These are phyloP conservation scores for Candida ascalaphidarum DNA, from an alignment of 805 yeast species.

Conservation along the genomic window DNA sequence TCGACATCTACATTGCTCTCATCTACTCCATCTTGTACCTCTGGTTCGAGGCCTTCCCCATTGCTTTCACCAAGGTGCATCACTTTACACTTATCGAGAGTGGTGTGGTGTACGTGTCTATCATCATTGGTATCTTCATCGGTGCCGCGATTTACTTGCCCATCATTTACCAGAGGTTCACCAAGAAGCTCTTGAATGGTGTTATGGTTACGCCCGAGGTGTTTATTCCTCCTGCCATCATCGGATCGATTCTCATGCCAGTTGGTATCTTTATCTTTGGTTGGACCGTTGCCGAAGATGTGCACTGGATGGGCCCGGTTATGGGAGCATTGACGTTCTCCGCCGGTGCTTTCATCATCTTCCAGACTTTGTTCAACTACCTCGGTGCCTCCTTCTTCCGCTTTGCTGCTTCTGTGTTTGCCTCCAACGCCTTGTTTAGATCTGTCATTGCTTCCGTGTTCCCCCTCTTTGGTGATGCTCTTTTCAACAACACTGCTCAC, in stretches of 20 bases:
- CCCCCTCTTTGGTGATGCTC: constrained; percentile 55
- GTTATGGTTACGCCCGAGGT: constrained; percentile 30
- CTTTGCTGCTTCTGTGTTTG: constrained; percentile 50
- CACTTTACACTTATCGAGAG: constrained; percentile 38
- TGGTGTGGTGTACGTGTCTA: constrained; percentile 40
- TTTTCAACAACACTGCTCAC: constrained; percentile 47
- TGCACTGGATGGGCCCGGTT: constrained; percentile 44
- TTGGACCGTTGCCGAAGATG: constrained; percentile 34
- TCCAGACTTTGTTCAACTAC: constrained; percentile 46
- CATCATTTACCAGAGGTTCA: constrained; percentile 14
- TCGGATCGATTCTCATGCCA: constrained; percentile 35
- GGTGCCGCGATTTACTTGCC: constrained; percentile 25
- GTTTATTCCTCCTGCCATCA: constrained; percentile 31
- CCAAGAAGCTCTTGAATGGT: constrained; percentile 12
- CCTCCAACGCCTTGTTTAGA: constrained; percentile 46
- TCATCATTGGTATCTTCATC: constrained; percentile 36
- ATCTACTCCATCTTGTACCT: constrained; percentile 45
- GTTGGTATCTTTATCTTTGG: constrained; percentile 39
- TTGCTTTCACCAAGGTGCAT: constrained; percentile 38
- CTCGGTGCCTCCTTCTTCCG: constrained; percentile 40
- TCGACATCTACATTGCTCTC: constrained; percentile 43
- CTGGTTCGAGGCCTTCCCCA: constrained; percentile 57
- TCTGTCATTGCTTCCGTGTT: constrained; percentile 48
- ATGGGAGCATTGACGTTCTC: constrained; percentile 35
- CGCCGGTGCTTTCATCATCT: constrained; percentile 33